Percentiles rank a stretch among this genome's conserved stretches.
Conservation (phyloP, 2,329 filamentous ascomycete genomes). For the Metarhizium brunneum region DNA sequence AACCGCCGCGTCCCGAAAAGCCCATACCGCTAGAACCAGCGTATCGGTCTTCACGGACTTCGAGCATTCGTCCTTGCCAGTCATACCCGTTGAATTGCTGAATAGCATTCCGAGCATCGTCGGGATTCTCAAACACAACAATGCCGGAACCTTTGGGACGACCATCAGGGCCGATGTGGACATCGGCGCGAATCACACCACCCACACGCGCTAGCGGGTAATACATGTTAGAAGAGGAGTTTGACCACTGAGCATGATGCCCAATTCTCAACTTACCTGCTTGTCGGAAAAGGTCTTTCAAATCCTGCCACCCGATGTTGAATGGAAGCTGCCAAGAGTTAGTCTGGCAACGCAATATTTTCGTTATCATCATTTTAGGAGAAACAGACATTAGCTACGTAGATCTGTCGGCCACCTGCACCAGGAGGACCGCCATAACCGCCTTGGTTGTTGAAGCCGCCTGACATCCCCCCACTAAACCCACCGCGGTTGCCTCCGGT, state of each 20-base stretch:
- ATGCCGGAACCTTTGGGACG: constrained; percentile 95
- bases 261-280: constrained; percentile 59
- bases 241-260: not conserved
- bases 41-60: constrained; percentile 94
- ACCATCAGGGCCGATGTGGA: constrained; percentile 84
- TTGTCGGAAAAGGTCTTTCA: constrained; percentile 98
- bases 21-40: constrained; percentile 56
- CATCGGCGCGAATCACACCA: constrained; percentile 85
- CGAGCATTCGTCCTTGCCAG: constrained; percentile 88
- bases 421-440: constrained; percentile 37
- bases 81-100: constrained; percentile 98
- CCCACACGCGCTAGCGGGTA: constrained; percentile 45
- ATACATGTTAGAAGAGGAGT: not conserved
- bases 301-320: constrained; percentile 95
- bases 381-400: constrained; percentile 90
- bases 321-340: constrained; percentile 67
- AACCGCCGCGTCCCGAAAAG: constrained; percentile 48
- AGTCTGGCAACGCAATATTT: constrained; percentile 2
- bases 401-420: constrained; percentile 74
- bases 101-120: constrained; percentile 93
- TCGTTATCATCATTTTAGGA: not conserved
- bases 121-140: constrained; percentile 88
- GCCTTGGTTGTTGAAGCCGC: constrained; percentile 47
- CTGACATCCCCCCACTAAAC: constrained; percentile 43
- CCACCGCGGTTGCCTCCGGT: constrained; percentile 54